Percentiles rank a stretch among this genome's conserved stretches.
Conservation (phyloP, 768 basidiomycete genomes). For the Candolleomyces aberdarensis region DNA sequence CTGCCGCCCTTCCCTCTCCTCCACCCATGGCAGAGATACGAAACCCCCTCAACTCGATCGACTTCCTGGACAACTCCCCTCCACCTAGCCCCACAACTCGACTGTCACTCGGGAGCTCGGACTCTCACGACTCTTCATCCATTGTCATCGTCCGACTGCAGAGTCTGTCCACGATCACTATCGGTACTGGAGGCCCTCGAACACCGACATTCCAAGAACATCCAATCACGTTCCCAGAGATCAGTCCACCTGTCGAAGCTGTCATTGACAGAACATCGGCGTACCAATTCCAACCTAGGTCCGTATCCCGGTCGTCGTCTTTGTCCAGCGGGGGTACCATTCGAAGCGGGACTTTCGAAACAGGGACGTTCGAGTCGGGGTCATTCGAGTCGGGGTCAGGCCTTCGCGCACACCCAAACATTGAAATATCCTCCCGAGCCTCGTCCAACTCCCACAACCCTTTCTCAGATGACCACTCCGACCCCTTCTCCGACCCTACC, state of each 20-base stretch:
- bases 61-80: neutral
- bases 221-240: constrained; percentile 61
- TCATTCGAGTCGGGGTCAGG: neutral
- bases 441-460: no score
- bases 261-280: neutral
- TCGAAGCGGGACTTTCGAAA: no score
- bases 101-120: constrained; percentile 39
- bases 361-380: no score
- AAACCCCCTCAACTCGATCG: constrained; percentile 20
- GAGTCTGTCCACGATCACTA: constrained; percentile 49
- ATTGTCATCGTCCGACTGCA: constrained; percentile 54
- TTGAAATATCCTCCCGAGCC: neutral
- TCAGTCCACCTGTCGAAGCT: constrained; percentile 3
- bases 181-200: constrained; percentile 30
- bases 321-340: no score
- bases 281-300: neutral
- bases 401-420: neutral
- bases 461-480: neutral
- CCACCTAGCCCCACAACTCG: constrained; percentile 15
- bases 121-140: constrained; percentile 22
- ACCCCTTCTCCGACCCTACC: constrained; percentile 1
- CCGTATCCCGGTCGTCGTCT: neutral
- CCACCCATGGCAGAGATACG: constrained; percentile 58
- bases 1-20: constrained; percentile 28
- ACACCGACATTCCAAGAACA: neutral